phyloP scores from a whole-genome alignment of 805 yeast genomes.

The Ogataea neopini region DNA sequence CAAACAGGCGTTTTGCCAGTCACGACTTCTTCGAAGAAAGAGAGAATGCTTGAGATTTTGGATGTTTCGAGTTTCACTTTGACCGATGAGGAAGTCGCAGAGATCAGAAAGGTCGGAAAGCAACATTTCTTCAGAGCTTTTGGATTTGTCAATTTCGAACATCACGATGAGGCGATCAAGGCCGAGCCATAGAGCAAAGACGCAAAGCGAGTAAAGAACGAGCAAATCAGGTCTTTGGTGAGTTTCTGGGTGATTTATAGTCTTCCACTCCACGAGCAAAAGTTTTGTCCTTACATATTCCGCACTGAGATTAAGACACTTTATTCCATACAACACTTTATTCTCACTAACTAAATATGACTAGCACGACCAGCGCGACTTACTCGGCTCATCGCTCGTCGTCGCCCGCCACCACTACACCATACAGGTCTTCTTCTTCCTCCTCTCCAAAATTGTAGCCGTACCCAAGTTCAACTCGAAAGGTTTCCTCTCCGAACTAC shows the following conservation, averaged over 20 bases:
- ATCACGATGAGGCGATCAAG: slow-evolving; percentile 8
- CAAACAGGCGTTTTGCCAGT: slow-evolving; percentile 46
- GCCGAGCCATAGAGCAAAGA: not conserved
- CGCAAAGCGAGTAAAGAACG: not conserved
- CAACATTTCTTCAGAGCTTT: slow-evolving; percentile 25
- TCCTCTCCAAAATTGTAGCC: slow-evolving; percentile 55
- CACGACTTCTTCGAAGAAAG: slow-evolving; percentile 45
- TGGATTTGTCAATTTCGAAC: not conserved
- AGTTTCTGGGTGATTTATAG: not conserved
- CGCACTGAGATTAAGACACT: too few species aligned
- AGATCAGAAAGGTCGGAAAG: slow-evolving; percentile 31
- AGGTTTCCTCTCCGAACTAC: slow-evolving; percentile 21
- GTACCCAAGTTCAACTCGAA: slow-evolving; percentile 51
- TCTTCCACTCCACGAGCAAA: too few species aligned
- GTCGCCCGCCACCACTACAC: slow-evolving; percentile 4
- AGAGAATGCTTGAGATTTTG: slow-evolving; percentile 41
- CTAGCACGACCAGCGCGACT: too few species aligned
- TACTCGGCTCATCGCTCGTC: not conserved
- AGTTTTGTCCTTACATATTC: too few species aligned
- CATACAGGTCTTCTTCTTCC: slow-evolving; percentile 29
- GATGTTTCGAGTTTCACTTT: slow-evolving; percentile 38
- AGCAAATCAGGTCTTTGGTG: not conserved
- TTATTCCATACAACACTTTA: too few species aligned
- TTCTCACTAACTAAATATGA: too few species aligned
- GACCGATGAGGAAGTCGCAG: slow-evolving; percentile 31